Percentiles rank a stretch among this genome's conserved stretches.
Conservation (phyloP, 441 rosid genomes). For the Aleurites moluccanus region DNA sequence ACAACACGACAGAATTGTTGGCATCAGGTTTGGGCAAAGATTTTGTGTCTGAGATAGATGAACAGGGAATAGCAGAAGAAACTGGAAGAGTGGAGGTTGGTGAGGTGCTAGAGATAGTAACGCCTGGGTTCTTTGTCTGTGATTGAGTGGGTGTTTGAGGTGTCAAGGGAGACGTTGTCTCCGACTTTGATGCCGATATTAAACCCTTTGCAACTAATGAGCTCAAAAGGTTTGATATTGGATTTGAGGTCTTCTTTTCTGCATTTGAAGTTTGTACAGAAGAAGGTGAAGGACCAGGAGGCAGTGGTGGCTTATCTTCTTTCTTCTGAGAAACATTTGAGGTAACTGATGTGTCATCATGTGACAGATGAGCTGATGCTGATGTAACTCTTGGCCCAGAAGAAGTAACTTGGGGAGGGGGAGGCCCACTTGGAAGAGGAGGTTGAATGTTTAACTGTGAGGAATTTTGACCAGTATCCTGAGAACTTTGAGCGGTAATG, state of each 20-base stretch:
- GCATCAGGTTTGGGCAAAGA: slow-evolving; percentile 37
- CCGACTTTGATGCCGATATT: slow-evolving; percentile 75
- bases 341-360: slow-evolving; percentile 28
- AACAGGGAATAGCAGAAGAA: slow-evolving; percentile 26
- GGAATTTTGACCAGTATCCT: slow-evolving; percentile 35
- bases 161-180: slow-evolving; percentile 39
- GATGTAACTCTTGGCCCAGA: slow-evolving; percentile 37
- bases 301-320: slow-evolving; percentile 45
- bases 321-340: slow-evolving; percentile 36
- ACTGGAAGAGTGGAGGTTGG: slow-evolving; percentile 27
- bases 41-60: slow-evolving; percentile 34
- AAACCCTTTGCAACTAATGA: slow-evolving; percentile 87
- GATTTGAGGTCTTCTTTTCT: slow-evolving; percentile 50
- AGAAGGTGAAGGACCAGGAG: slow-evolving; percentile 42
- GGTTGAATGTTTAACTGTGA: slow-evolving; percentile 34
- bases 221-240: slow-evolving; percentile 81
- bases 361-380: slow-evolving; percentile 33
- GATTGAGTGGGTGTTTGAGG: slow-evolving; percentile 34
- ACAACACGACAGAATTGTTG: slow-evolving; percentile 31
- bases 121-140: slow-evolving; percentile 27
- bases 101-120: slow-evolving; percentile 6
- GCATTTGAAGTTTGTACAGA: slow-evolving; percentile 42
- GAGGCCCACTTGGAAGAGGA: slow-evolving; percentile 41
- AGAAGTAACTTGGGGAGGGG: slow-evolving; percentile 32
- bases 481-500: slow-evolving; percentile 32